Conservation (phyloP, 2,329 filamentous ascomycete species). For the Botrytis squamosa region DNA sequence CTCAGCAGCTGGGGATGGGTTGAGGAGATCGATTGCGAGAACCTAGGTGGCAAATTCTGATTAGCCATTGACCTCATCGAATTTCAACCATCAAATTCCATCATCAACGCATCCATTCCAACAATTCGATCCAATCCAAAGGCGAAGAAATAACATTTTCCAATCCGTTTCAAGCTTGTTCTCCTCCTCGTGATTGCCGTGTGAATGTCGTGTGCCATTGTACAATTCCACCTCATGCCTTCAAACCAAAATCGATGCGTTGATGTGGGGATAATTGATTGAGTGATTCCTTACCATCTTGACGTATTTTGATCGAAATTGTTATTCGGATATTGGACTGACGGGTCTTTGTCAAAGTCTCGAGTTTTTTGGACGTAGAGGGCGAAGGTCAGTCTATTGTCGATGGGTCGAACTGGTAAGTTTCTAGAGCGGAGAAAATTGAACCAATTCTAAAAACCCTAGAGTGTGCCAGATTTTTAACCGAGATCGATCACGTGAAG, state of each 20-base stretch:
- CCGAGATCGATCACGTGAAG: slow-evolving; percentile 21
- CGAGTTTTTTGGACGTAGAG: slow-evolving; percentile 39
- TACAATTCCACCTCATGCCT: slow-evolving; percentile 26
- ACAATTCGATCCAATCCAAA: slow-evolving; percentile 9
- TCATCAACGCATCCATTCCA: slow-evolving; percentile 32
- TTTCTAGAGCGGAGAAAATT: slow-evolving; percentile 24
- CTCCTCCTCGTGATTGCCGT: slow-evolving; percentile 23
- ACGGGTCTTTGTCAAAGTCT: slow-evolving; percentile 39
- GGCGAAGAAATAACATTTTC: slow-evolving; percentile 21
- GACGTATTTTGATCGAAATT: slow-evolving; percentile 51
- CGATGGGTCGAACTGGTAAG: slow-evolving; percentile 32
- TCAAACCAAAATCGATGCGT: slow-evolving; percentile 23
- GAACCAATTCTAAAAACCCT: slow-evolving; percentile 19
- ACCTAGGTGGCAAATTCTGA: slow-evolving; percentile 60
- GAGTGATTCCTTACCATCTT: slow-evolving; percentile 63
- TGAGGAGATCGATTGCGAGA: slow-evolving; percentile 99
- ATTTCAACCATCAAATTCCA: slow-evolving; percentile 16
- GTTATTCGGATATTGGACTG: slow-evolving; percentile 39
- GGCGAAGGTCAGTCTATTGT: slow-evolving; percentile 40
- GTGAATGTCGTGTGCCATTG: slow-evolving; percentile 36
- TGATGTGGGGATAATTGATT: slow-evolving; percentile 20
- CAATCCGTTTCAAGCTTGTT: slow-evolving; percentile 13
- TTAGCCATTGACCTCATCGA: slow-evolving; percentile 47
- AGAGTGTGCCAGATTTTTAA: slow-evolving; percentile 24
- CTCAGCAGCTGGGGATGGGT: slow-evolving; percentile 96